Evolutionary conservation across 2,329 filamentous ascomycete species (phyloP).

Genomic region (Fusarium kyushuense): DNA sequence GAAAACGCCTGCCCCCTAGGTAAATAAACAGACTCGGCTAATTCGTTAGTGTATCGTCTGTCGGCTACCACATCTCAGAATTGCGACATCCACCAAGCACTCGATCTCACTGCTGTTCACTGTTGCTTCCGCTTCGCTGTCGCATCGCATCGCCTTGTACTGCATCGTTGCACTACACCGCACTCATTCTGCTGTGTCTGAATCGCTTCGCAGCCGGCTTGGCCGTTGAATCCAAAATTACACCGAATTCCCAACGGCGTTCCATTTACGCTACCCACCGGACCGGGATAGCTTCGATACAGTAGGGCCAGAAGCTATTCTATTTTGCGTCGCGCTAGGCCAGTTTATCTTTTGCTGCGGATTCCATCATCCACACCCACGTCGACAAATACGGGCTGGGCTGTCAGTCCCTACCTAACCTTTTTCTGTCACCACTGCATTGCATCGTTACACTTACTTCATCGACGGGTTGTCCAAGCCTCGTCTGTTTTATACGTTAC

Average conservation of each 20-base stretch:
- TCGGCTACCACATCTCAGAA: constrained; percentile 22
- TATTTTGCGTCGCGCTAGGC: constrained; percentile 23
- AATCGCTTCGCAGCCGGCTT: not conserved
- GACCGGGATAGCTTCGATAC: constrained; percentile 24
- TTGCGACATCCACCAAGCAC: constrained; percentile 10
- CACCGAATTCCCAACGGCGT: constrained; percentile 19
- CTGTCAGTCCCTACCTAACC: constrained; percentile 9
- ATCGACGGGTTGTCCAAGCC: constrained; percentile 13
- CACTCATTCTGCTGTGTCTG: not conserved
- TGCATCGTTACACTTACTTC: constrained; percentile 5
- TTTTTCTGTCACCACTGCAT: constrained; percentile 21
- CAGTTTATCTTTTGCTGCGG: constrained; percentile 21
- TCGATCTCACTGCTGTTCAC: constrained; percentile 27
- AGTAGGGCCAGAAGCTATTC: constrained; percentile 25
- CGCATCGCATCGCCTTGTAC: constrained; percentile 20
- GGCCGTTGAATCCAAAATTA: constrained; percentile 13
- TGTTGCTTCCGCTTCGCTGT: constrained; percentile 29
- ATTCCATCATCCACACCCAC: constrained; percentile 29
- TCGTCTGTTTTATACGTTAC: constrained; percentile 11
- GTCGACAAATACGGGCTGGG: constrained; percentile 10
- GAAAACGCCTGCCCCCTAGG: not conserved
- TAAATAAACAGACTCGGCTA: constrained; percentile 13
- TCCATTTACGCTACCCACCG: constrained; percentile 28
- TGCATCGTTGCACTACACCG: constrained; percentile 13
- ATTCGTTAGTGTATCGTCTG: constrained; percentile 16